Evolutionary conservation across 768 basidiomycete genomes (phyloP), one percentile per base, ranked within the genome.

Genomic region (Rhodocollybia butyracea): DNA sequence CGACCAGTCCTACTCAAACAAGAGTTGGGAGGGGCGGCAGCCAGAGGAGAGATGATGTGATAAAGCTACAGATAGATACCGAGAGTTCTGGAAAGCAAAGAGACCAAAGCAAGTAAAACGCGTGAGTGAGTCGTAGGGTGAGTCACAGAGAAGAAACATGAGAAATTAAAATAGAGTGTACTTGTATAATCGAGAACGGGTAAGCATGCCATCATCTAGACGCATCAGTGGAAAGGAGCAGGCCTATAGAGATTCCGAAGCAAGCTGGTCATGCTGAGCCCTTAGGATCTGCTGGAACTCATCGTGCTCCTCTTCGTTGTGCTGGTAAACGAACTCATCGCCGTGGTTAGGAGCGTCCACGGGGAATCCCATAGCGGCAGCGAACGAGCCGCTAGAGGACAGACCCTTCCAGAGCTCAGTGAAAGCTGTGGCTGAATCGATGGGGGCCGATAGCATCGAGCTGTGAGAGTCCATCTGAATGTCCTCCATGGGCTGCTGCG

Each of bases 391-490:
- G 24, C 39, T 41, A 31, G 51, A 53, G 10, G 51, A 53, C 10
- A 53, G 27, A 5, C 51, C 51, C 19, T 53, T 53, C 51, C 51
- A 53, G 10, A 53, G 51, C 12, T 53, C 51, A 21, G 19, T 42
- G 21, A 53, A 53, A 27, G 41, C 51, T 5, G 26, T 40, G 15
- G 51, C 39, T 11, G 39, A 41, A 32, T 53, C 51, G 7, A 53
- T 43, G 17, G 24, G 51, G 5, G 38, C 29, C 27, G 32, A 51
- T 30, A 40, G n/a, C 22, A 38, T 17, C 21, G 31, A 24, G 8
- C 6, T n/a, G 27, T 29, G 29, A 15, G 22, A 24, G 12, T 51
- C 24, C 36, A 38, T 40, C 19, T 51, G 38, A 4, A 31, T n/a
- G 15, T 41, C 51, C 29, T 53, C 39, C 26, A 13, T 41, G 17